phyloP scores from a whole-genome alignment of 176 grass and related monocot genomes.

The Ampelocalamus luodianensis region DNA sequence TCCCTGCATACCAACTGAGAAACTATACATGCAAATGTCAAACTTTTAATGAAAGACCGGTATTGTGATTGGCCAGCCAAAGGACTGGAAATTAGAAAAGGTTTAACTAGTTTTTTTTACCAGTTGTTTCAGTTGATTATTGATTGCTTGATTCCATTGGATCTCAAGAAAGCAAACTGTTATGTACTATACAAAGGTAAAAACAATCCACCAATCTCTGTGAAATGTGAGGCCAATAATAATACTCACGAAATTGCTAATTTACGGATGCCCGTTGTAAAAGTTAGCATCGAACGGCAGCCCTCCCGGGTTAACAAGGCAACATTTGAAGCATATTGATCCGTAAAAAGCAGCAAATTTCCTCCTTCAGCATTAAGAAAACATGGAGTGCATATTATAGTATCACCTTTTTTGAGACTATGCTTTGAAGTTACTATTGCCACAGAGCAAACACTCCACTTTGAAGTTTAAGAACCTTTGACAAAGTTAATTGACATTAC shows the following conservation, averaged over 20 bases:
- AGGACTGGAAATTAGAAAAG: background rate
- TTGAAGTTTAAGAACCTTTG: background rate
- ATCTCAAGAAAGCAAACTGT: background rate
- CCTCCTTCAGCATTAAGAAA: background rate
- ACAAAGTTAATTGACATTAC: conserved; percentile 4
- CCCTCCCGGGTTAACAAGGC: background rate
- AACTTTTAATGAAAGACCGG: background rate
- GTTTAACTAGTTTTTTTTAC: background rate
- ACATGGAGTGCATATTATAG: background rate
- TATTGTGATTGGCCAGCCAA: background rate
- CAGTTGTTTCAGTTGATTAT: background rate
- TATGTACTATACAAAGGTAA: background rate
- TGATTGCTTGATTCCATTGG: background rate
- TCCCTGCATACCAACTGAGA: background rate
- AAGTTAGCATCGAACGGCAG: background rate
- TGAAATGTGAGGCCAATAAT: background rate
- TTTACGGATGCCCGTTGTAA: background rate
- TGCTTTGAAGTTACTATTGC: conserved; percentile 21
- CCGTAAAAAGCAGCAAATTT: background rate
- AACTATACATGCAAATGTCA: background rate
- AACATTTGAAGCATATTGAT: background rate
- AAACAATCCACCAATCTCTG: background rate
- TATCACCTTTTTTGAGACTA: background rate
- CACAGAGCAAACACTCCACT: background rate
- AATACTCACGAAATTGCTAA: background rate